Evolutionary conservation across 164 flowering plant genomes (phyloP).

Genomic region (Cinnamomum micranthum): DNA sequence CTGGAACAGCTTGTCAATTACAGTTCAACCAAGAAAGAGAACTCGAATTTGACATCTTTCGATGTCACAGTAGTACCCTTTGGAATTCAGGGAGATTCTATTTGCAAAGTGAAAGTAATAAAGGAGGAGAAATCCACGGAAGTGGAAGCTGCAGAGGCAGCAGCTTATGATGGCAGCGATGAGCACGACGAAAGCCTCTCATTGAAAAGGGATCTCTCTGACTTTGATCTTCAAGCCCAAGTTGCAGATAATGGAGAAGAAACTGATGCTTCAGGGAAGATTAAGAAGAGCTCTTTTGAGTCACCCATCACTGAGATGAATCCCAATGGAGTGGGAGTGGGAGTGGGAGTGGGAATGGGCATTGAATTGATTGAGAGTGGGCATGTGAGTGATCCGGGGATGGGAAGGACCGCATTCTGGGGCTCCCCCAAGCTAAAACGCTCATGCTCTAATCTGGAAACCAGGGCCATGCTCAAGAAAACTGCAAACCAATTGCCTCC

Average conservation of each 20-base stretch:
- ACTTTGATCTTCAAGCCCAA: constrained; percentile 46
- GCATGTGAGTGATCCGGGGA: constrained; percentile 89
- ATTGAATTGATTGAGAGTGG: constrained; percentile 46
- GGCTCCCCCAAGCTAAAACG: constrained; percentile 70
- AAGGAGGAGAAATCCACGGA: constrained; percentile 33
- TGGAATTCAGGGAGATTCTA: constrained; percentile 21
- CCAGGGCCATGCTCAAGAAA: constrained; percentile 35
- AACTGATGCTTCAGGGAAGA: constrained; percentile 8
- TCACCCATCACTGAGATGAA: constrained; percentile 14
- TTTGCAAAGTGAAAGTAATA: constrained; percentile 39
- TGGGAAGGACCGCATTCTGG: constrained; percentile 43
- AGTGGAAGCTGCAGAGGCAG: constrained; percentile 35
- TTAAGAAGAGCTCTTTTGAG: constrained; percentile 9
- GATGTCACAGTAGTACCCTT: constrained; percentile 36
- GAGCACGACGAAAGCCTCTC: constrained; percentile 57
- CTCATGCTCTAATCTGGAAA: constrained; percentile 77
- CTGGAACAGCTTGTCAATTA: constrained; percentile 31
- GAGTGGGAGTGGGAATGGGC: constrained; percentile 26
- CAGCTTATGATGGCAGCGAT: constrained; percentile 81
- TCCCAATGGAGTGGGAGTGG: constrained; percentile 21
- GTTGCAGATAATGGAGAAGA: constrained; percentile 18
- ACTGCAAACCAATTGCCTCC: constrained; percentile 35
- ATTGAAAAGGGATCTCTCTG: constrained; percentile 52
- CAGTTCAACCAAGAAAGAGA: constrained; percentile 17
- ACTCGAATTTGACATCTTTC: constrained; percentile 31